Conservation (phyloP, 495 filamentous ascomycete species). For the Aspergillus conjunctus region DNA sequence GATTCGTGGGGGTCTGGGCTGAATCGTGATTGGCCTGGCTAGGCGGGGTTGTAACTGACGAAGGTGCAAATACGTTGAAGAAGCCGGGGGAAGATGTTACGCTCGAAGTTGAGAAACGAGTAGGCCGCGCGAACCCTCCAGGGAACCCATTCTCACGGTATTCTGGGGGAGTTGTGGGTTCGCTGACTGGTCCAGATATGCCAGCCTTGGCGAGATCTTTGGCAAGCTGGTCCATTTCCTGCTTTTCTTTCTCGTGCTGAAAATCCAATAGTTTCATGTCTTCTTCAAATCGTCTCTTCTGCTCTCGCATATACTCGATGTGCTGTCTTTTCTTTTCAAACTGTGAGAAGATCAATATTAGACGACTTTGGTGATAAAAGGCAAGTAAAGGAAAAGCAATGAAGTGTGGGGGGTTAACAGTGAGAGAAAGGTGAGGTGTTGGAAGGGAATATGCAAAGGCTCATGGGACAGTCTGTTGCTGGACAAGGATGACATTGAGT, state of each 20-base stretch:
- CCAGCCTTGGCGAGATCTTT: constrained; percentile 68
- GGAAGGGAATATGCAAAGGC: background rate
- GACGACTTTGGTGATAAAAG: constrained; percentile 19
- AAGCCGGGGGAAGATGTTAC: constrained; percentile 77
- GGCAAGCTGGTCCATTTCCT: constrained; percentile 79
- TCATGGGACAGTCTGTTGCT: background rate
- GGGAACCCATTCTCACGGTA: constrained; percentile 77
- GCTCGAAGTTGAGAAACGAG: constrained; percentile 81
- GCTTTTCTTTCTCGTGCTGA: constrained; percentile 75
- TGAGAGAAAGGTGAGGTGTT: background rate
- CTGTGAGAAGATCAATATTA: constrained; percentile 53
- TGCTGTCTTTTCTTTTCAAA: constrained; percentile 90
- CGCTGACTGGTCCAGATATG: constrained; percentile 75
- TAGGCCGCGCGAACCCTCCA: constrained; percentile 71
- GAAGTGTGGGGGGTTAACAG: background rate
- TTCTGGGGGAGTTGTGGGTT: constrained; percentile 97
- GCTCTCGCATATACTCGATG: constrained; percentile 81
- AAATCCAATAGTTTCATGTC: constrained; percentile 85
- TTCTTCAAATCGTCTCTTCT: constrained; percentile 80
- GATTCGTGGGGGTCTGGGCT: constrained; percentile 44
- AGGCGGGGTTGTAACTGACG: constrained; percentile 64
- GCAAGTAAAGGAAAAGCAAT: background rate
- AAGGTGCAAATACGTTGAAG: constrained; percentile 72
- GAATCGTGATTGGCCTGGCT: constrained; percentile 50
- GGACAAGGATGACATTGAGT: background rate